These are phyloP conservation scores for Baorangia bicolor DNA, from an alignment of 768 basidiomycete genomes.

Conservation along the genomic window DNA sequence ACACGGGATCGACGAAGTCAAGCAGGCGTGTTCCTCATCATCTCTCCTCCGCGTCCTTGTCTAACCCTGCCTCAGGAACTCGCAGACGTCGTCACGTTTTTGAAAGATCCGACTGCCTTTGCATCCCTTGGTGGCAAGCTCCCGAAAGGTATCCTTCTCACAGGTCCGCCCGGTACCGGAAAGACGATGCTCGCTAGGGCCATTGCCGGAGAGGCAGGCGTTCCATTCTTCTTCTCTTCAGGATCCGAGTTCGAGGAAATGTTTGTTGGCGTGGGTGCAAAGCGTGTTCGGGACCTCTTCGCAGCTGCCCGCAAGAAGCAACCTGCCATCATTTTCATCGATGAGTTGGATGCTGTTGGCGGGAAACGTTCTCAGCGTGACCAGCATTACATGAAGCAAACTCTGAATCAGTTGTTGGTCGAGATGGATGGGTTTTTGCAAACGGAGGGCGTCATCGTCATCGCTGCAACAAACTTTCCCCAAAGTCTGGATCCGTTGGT, in stretches of 20 bases:
- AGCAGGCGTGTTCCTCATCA: constrained; percentile 58
- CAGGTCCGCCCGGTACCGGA: constrained; percentile 93
- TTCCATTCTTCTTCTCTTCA: constrained; percentile 95
- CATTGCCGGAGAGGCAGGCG: constrained; percentile 96
- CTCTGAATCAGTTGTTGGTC: constrained; percentile 92
- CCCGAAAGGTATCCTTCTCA: constrained; percentile 89
- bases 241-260: constrained; percentile 99
- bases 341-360: constrained; percentile 93
- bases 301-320: constrained; percentile 91
- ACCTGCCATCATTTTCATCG: constrained; percentile 98
- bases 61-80: constrained; percentile 59
- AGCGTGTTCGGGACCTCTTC: constrained; percentile 93
- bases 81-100: constrained; percentile 91
- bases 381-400: constrained; percentile 90
- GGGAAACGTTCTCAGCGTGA: constrained; percentile 82
- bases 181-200: constrained; percentile 85
- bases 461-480: constrained; percentile 98
- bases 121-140: constrained; percentile 90
- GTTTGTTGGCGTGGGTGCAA: constrained; percentile 94
- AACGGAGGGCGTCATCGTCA: constrained; percentile 90
- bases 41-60: neutral
- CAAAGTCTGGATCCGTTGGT: constrained; percentile 86
- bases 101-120: constrained; percentile 91
- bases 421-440: constrained; percentile 98
- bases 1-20: constrained; percentile 96